Evolutionary conservation across 306 rosid species (phyloP).

Genomic region (Prosopis cineraria): DNA sequence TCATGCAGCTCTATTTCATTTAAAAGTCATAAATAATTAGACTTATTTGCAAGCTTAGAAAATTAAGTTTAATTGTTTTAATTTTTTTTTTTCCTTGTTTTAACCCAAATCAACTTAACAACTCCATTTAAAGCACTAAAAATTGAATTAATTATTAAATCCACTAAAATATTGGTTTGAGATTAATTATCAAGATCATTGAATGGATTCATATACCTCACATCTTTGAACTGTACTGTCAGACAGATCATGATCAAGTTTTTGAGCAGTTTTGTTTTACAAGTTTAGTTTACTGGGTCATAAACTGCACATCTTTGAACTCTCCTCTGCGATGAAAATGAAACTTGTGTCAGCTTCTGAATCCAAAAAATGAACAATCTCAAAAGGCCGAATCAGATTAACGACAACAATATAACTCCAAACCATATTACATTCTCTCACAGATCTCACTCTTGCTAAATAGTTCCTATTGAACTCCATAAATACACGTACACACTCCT

Average conservation of each 20-base stretch:
- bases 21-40: background rate
- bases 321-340: slow-evolving; percentile 44
- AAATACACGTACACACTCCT: slow-evolving; percentile 14
- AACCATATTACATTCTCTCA: slow-evolving; percentile 29
- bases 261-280: background rate
- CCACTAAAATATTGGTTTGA: too few species aligned
- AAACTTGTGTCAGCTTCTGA: slow-evolving; percentile 39
- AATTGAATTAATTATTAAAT: too few species aligned
- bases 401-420: slow-evolving; percentile 36
- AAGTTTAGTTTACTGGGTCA: background rate
- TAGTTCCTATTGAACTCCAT: slow-evolving; percentile 25
- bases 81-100: background rate
- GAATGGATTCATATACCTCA: too few species aligned
- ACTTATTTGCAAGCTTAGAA: background rate
- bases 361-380: background rate
- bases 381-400: slow-evolving; percentile 33
- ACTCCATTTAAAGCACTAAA: too few species aligned
- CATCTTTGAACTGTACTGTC: too few species aligned
- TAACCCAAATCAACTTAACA: background rate
- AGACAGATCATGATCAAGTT: too few species aligned
- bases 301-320: slow-evolving; percentile 20
- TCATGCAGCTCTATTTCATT: too few species aligned
- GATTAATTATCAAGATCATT: too few species aligned
- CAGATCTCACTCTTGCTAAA: slow-evolving; percentile 35
- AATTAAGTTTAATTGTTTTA: background rate